A percentile compares a stretch with the other conserved stretches of the same genome.
phyloP scores from a whole-genome alignment of 2,329 filamentous ascomycete species.

The Malbranchea zuffiana region DNA sequence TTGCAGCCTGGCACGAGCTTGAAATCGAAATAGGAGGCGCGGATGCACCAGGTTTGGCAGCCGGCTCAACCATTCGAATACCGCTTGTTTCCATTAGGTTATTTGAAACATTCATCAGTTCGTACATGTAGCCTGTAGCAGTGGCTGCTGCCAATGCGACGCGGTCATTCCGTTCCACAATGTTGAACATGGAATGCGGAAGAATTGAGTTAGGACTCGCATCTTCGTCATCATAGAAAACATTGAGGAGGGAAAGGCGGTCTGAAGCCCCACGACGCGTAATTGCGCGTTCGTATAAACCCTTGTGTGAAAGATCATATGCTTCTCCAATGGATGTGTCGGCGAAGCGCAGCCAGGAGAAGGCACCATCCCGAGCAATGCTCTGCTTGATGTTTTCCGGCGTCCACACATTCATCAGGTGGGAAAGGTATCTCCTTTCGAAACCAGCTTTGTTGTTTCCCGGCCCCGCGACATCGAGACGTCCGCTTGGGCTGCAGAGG shows the following conservation, averaged over 20 bases:
- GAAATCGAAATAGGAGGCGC: slow-evolving; percentile 78
- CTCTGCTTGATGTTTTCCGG: slow-evolving; percentile 64
- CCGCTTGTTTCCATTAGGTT: slow-evolving; percentile 57
- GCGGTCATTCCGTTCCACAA: slow-evolving; percentile 58
- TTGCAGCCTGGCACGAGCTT: slow-evolving; percentile 56
- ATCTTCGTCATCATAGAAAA: slow-evolving; percentile 58
- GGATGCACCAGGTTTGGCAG: slow-evolving; percentile 63
- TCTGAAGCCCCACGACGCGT: slow-evolving; percentile 43
- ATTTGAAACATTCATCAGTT: slow-evolving; percentile 68
- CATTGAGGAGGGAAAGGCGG: slow-evolving; percentile 54
- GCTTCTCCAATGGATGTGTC: slow-evolving; percentile 65
- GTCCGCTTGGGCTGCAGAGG: slow-evolving; percentile 69
- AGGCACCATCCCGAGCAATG: slow-evolving; percentile 47
- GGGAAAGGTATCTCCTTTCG: slow-evolving; percentile 61
- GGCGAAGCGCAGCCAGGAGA: slow-evolving; percentile 84
- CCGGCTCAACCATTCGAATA: slow-evolving; percentile 67
- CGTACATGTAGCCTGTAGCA: slow-evolving; percentile 58
- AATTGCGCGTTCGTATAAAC: slow-evolving; percentile 63
- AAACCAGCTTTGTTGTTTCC: slow-evolving; percentile 71
- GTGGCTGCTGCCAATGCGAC: slow-evolving; percentile 59
- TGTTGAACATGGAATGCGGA: slow-evolving; percentile 68
- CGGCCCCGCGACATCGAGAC: slow-evolving; percentile 60
- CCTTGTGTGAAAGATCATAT: slow-evolving; percentile 56
- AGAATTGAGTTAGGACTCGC: slow-evolving; percentile 55
- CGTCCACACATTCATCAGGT: slow-evolving; percentile 84